Evolutionary conservation across 2,329 filamentous ascomycete genomes (phyloP).

Genomic region (Exophiala mesophila): DNA sequence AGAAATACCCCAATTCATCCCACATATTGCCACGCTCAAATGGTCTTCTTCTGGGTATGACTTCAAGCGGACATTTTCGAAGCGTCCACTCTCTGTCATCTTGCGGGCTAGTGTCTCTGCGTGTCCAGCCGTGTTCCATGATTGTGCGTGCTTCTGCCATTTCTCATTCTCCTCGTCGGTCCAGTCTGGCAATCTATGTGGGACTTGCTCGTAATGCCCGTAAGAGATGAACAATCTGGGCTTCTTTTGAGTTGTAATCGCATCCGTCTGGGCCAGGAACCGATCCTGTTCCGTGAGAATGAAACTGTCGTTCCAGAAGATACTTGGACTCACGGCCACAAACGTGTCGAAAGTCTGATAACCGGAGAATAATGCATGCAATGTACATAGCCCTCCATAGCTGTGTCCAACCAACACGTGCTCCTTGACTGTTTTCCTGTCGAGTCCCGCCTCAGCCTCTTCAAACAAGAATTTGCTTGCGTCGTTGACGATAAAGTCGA

Average conservation of each 20-base stretch:
- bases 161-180: constrained; percentile 30
- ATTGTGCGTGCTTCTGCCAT: constrained; percentile 15
- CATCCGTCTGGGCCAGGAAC: constrained; percentile 25
- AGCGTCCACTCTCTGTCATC: constrained; percentile 14
- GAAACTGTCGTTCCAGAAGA: constrained; percentile 46
- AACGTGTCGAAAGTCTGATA: constrained; percentile 42
- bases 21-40: constrained; percentile 30
- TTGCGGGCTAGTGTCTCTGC: constrained; percentile 24
- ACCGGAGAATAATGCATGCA: constrained; percentile 42
- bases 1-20: constrained; percentile 26
- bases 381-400: constrained; percentile 45
- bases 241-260: neutral
- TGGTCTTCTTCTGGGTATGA: constrained; percentile 33
- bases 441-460: constrained; percentile 29
- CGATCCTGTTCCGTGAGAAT: constrained; percentile 32
- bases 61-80: constrained; percentile 20
- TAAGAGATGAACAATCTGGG: constrained; percentile 29
- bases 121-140: constrained; percentile 29
- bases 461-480: constrained; percentile 34
- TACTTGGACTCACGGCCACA: constrained; percentile 44
- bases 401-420: constrained; percentile 49
- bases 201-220: constrained; percentile 33
- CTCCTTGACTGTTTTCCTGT: constrained; percentile 30
- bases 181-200: constrained; percentile 29
- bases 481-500: constrained; percentile 38